Evolutionary conservation across 1,284 basidiomycete genomes (phyloP).

Genomic region (Ustilago shanxiensis): DNA sequence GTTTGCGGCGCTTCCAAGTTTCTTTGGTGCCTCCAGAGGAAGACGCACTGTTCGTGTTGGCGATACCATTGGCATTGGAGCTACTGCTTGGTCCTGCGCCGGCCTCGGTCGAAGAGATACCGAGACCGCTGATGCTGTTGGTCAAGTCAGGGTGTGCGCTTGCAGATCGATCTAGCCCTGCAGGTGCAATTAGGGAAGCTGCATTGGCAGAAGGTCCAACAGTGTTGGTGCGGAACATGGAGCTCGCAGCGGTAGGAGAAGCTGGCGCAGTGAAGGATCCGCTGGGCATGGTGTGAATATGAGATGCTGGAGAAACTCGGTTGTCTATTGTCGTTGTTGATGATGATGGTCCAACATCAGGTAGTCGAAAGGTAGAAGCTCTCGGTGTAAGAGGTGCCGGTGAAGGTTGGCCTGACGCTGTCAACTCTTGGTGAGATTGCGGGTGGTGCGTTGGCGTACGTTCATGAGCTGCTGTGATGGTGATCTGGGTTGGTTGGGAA

Average conservation of each 20-base stretch:
- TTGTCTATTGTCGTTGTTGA: constrained; percentile 4
- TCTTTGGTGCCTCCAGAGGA: constrained; percentile 49
- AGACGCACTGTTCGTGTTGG: constrained; percentile 4
- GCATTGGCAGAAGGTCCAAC: constrained; percentile 7
- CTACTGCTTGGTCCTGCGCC: constrained; percentile 5
- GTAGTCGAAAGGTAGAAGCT: constrained; percentile 29
- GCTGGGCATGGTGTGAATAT: background rate
- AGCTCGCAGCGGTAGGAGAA: constrained; percentile 15
- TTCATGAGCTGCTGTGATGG: constrained; percentile 19
- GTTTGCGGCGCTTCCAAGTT: constrained; percentile 59
- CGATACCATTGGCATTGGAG: background rate
- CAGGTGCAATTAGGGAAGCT: background rate
- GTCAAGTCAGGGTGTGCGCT: constrained; percentile 33
- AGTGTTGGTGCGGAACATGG: constrained; percentile 40
- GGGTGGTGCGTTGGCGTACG: background rate
- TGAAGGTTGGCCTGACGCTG: constrained; percentile 25
- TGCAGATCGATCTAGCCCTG: constrained; percentile 21
- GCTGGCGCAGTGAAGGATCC: constrained; percentile 38
- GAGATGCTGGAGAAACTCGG: background rate
- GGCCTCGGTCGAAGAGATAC: constrained; percentile 23
- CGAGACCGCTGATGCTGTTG: constrained; percentile 32
- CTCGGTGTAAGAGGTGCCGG: constrained; percentile 32
- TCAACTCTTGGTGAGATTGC: constrained; percentile 1
- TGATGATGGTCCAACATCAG: constrained; percentile 6
- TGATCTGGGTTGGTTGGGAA: constrained; percentile 23